Evolutionary conservation across 2,329 filamentous ascomycete genomes (phyloP).

Genomic region (Ilyonectria robusta): DNA sequence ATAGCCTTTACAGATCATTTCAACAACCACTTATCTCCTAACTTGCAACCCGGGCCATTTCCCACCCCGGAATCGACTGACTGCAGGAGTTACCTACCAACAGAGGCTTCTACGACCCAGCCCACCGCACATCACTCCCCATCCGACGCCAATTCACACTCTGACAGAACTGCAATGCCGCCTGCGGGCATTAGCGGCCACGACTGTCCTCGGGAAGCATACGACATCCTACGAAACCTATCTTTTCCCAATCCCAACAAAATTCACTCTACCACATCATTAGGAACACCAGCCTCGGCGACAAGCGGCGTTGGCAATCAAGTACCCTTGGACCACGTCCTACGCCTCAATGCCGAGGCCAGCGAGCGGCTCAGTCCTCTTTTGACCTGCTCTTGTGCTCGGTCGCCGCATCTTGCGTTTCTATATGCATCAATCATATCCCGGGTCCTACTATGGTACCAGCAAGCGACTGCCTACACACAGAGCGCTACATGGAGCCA

Average conservation of each 20-base stretch:
- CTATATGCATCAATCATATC: conserved; percentile 19
- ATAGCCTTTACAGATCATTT: conserved; percentile 4
- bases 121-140: conserved; percentile 11
- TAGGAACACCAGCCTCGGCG: not conserved
- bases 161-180: not conserved
- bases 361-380: conserved; percentile 18
- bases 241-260: conserved; percentile 2
- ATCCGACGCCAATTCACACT: not conserved
- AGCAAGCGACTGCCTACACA: conserved; percentile 14
- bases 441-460: conserved; percentile 17
- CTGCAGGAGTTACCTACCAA: conserved; percentile 5
- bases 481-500: conserved; percentile 1
- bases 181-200: not conserved
- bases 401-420: conserved; percentile 16
- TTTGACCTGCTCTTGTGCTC: conserved; percentile 14
- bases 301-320: not conserved
- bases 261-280: not conserved
- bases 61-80: conserved; percentile 3
- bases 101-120: conserved; percentile 5
- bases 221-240: conserved; percentile 23
- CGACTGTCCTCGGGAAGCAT: conserved; percentile 12
- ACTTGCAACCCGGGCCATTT: not conserved
- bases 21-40: not conserved
- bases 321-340: conserved; percentile 14
- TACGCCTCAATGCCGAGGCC: conserved; percentile 16